Percentiles rank a stretch among this genome's conserved stretches.
Conservation (phyloP, 164 flowering plant genomes). For the Stephania yunnanensis region DNA sequence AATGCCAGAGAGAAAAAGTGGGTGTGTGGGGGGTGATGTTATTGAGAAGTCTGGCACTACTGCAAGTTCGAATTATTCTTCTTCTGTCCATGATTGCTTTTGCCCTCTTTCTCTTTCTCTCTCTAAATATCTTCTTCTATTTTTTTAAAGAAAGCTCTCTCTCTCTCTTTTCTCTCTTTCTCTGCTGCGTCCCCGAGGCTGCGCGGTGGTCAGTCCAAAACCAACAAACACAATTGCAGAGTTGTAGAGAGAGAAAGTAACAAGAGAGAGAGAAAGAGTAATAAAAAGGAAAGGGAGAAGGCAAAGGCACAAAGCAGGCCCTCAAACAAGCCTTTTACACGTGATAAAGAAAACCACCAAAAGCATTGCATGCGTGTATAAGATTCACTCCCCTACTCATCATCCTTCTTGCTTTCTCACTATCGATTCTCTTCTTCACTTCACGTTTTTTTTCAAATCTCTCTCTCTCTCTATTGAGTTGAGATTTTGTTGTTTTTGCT, state of each 20-base stretch:
- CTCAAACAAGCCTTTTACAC: constrained; percentile 56
- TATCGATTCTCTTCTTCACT: constrained; percentile 14
- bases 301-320: constrained; percentile 13
- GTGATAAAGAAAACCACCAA: constrained; percentile 60
- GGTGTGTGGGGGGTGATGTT: constrained; percentile 9
- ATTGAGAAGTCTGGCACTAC: constrained; percentile 23
- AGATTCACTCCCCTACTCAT: constrained; percentile 26
- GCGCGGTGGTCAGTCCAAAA: constrained; percentile 30
- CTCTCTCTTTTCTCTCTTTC: background rate
- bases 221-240: constrained; percentile 1
- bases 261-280: constrained; percentile 18
- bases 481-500: background rate
- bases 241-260: background rate
- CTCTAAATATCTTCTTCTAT: background rate
- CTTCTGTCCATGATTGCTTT: constrained; percentile 31
- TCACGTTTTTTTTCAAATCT: constrained; percentile 22
- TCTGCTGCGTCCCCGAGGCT: constrained; percentile 32
- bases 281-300: constrained; percentile 10
- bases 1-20: constrained; percentile 13
- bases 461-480: constrained; percentile 16
- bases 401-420: constrained; percentile 13
- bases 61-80: constrained; percentile 68
- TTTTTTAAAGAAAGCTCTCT: background rate
- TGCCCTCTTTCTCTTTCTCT: constrained; percentile 20
- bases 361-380: constrained; percentile 76